These are phyloP conservation scores for Sphagnum tenellum DNA, from an alignment of 225 moss, liverwort and hornwort species.

Conservation along the genomic window DNA sequence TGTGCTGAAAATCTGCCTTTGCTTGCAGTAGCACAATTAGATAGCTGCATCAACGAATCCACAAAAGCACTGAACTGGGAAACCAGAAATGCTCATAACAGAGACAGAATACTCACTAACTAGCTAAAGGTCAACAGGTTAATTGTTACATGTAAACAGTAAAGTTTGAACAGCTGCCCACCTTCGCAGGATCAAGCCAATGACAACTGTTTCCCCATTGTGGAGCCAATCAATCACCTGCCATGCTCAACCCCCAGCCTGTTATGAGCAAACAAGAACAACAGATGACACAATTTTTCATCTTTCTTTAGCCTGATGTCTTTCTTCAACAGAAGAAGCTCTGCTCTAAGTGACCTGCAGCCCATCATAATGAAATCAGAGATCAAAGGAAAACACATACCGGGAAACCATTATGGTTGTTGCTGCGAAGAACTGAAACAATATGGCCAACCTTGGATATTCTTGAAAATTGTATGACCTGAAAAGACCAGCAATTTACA, in stretches of 20 bases:
- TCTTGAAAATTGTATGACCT: slow-evolving; percentile 88
- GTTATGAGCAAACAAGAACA: neutral
- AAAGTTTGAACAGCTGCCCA: slow-evolving; percentile 2
- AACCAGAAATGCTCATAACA: neutral
- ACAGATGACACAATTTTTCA: neutral
- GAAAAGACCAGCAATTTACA: neutral
- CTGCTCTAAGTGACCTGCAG: too few relatives aligned
- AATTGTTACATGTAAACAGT: too few relatives aligned
- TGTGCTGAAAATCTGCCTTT: slow-evolving; percentile 87
- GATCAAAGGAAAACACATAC: slow-evolving; percentile 12
- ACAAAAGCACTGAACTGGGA: slow-evolving; percentile 3
- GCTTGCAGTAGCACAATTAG: slow-evolving; percentile 83
- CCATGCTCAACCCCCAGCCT: neutral
- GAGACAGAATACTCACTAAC: too few relatives aligned
- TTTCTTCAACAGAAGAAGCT: too few relatives aligned
- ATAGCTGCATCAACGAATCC: slow-evolving; percentile 45
- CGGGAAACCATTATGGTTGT: slow-evolving; percentile 88
- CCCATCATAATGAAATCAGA: too few relatives aligned
- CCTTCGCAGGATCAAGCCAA: slow-evolving; percentile 91
- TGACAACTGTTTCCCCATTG: slow-evolving; percentile 82
- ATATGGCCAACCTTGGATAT: slow-evolving; percentile 75
- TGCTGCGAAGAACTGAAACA: slow-evolving; percentile 63
- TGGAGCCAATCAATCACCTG: slow-evolving; percentile 89
- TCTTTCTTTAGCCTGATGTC: neutral
- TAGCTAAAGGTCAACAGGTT: too few relatives aligned